Evolutionary conservation across 306 rosid genomes (phyloP), one percentile per base, ranked within the genome.

Genomic region (Trichosanthes cucumerina): DNA sequence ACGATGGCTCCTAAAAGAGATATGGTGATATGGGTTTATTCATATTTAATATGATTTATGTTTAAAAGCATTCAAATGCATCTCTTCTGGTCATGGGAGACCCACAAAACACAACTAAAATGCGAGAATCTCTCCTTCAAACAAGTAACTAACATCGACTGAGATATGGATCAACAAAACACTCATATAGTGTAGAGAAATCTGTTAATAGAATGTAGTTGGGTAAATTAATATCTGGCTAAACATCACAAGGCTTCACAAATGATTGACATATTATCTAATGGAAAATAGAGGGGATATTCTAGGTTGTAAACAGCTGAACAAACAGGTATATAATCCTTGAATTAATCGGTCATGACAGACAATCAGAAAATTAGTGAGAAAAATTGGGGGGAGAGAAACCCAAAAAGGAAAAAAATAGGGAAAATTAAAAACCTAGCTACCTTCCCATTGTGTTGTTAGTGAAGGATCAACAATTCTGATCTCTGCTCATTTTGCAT

Each of bases 401-500:
- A 41, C 18, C 39, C 41, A 7, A 41, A 76, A 36, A 21, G 7
- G 7, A 8, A 57, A 57, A 39, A 18, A 0, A 12, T 10, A 11
- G 5, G 3, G 2, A n/a, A 57, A 21, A 56, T 33, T 1, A 4
- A 34, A 76, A 36, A 62, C 19, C 71, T 58, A 59, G 58, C 80
- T 62, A 77, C 58, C 80, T 77, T 50, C 71, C 71, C 71, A 16
- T 36, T 52, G 50, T 31, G 54, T 68, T 52, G 76, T 80, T 69
- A 83, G 79, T 39, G 36, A 81, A 57, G 47, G 39, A 53, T 72
- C 38, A 36, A 19, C 68, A 63, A 52, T 10, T 80, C 69, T 75
- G 79, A 78, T 86, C 86, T 78, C 87, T 79, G 76, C 86, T 75
- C 14, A 83, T 83, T 54, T 79, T 85, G 65, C 84, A 59, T 58